phyloP scores from a whole-genome alignment of 73 alveolate genomes.

The Tetrahymena borealis region DNA sequence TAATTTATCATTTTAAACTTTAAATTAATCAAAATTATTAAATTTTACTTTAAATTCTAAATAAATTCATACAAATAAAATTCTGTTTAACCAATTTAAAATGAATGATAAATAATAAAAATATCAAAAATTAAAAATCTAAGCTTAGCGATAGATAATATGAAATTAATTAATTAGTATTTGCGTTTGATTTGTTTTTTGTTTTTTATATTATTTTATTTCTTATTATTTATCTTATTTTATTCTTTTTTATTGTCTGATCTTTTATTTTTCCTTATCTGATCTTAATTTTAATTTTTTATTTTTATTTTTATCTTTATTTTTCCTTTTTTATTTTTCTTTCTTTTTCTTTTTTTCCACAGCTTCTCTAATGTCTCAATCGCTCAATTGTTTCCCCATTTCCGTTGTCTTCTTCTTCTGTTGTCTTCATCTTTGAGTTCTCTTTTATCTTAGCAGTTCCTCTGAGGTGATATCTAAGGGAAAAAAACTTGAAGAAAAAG shows the following conservation, averaged over 20 bases:
- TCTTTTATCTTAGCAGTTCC: neutral
- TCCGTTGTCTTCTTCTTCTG: neutral
- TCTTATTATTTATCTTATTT: neutral
- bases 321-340: neutral
- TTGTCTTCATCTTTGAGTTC: neutral
- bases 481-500: neutral
- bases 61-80: too few relatives aligned
- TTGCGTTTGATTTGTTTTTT: too few relatives aligned
- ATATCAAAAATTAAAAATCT: too few relatives aligned
- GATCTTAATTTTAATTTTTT: neutral
- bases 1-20: neutral
- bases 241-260: neutral
- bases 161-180: too few relatives aligned
- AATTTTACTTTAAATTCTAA: too few relatives aligned
- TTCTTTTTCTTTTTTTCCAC: neutral
- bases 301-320: neutral
- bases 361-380: neutral
- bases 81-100: too few relatives aligned
- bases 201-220: neutral
- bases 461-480: neutral
- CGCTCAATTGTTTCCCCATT: conserved; percentile 4
- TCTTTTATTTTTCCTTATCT: too few relatives aligned
- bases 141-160: too few relatives aligned
- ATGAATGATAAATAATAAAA: too few relatives aligned
- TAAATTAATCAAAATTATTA: neutral